A percentile compares a stretch with the other conserved stretches of the same genome.
Evolutionary conservation across 495 filamentous ascomycete genomes (phyloP).

Genomic region (Lepraria neglecta): DNA sequence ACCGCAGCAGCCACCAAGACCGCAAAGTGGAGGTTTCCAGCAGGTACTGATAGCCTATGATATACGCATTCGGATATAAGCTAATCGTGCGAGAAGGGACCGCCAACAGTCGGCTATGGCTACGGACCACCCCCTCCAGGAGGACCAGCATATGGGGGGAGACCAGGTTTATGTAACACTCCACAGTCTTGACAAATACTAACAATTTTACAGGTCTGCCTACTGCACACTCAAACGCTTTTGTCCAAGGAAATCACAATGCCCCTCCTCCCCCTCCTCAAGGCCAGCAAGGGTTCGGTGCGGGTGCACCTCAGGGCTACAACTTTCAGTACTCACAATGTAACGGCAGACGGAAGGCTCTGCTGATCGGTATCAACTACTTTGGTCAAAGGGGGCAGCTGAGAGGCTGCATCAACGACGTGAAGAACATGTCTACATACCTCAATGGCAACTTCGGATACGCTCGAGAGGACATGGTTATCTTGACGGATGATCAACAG

Average conservation of each 20-base stretch:
- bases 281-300: slow-evolving; percentile 56
- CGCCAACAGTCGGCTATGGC: slow-evolving; percentile 28
- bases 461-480: slow-evolving; percentile 95
- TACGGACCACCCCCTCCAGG: slow-evolving; percentile 34
- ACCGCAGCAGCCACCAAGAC: slow-evolving; percentile 35
- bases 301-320: slow-evolving; percentile 71
- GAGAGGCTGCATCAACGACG: slow-evolving; percentile 95
- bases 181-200: not conserved
- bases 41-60: slow-evolving; percentile 33
- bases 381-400: slow-evolving; percentile 89
- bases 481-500: slow-evolving; percentile 94
- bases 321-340: slow-evolving; percentile 89
- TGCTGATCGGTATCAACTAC: slow-evolving; percentile 97
- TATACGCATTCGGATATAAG: slow-evolving; percentile 8
- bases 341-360: slow-evolving; percentile 82
- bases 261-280: slow-evolving; percentile 40
- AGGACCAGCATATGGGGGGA: slow-evolving; percentile 35
- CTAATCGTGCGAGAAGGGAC: slow-evolving; percentile 33
- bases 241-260: slow-evolving; percentile 34
- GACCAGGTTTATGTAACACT: slow-evolving; percentile 32
- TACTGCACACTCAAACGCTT: slow-evolving; percentile 32
- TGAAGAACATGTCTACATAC: slow-evolving; percentile 93
- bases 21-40: slow-evolving; percentile 39
- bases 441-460: slow-evolving; percentile 89
- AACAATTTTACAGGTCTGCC: slow-evolving; percentile 22